These are phyloP conservation scores for Phytophthora palmivora DNA, from an alignment of 352 stramenopile genomes.

Conservation along the genomic window DNA sequence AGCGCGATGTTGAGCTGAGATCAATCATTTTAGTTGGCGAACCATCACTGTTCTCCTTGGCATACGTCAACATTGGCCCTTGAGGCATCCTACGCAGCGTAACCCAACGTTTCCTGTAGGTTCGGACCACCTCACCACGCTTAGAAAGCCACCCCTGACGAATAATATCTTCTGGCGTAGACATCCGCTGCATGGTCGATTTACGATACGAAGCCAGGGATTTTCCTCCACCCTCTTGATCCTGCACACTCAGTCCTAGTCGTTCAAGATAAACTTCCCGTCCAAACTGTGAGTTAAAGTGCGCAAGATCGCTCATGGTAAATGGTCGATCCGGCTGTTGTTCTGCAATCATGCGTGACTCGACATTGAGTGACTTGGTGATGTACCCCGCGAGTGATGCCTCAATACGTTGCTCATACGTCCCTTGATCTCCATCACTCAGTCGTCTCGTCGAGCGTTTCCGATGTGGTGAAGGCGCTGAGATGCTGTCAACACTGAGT, in stretches of 20 bases:
- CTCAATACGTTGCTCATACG: slow-evolving; percentile 78
- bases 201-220: slow-evolving; percentile 74
- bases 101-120: slow-evolving; percentile 86
- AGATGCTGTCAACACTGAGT: slow-evolving; percentile 41
- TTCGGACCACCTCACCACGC: slow-evolving; percentile 75
- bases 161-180: slow-evolving; percentile 45
- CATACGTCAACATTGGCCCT: slow-evolving; percentile 81
- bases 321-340: slow-evolving; percentile 47
- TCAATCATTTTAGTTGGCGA: slow-evolving; percentile 72
- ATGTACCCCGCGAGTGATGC: slow-evolving; percentile 62
- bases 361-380: slow-evolving; percentile 57
- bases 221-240: slow-evolving; percentile 60
- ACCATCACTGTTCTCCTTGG: slow-evolving; percentile 65
- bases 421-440: slow-evolving; percentile 52
- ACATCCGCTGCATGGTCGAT: slow-evolving; percentile 68
- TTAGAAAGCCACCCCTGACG: slow-evolving; percentile 85
- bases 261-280: slow-evolving; percentile 75
- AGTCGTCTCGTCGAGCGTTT: slow-evolving; percentile 41
- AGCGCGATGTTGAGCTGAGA: slow-evolving; percentile 80
- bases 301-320: slow-evolving; percentile 66
- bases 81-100: slow-evolving; percentile 78
- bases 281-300: slow-evolving; percentile 77
- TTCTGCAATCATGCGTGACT: slow-evolving; percentile 40
- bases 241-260: slow-evolving; percentile 64
- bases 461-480: slow-evolving; percentile 30